Percentiles rank a stretch among this genome's conserved stretches.
phyloP scores from a whole-genome alignment of 768 basidiomycete species.

The Pulveroboletus sp. region DNA sequence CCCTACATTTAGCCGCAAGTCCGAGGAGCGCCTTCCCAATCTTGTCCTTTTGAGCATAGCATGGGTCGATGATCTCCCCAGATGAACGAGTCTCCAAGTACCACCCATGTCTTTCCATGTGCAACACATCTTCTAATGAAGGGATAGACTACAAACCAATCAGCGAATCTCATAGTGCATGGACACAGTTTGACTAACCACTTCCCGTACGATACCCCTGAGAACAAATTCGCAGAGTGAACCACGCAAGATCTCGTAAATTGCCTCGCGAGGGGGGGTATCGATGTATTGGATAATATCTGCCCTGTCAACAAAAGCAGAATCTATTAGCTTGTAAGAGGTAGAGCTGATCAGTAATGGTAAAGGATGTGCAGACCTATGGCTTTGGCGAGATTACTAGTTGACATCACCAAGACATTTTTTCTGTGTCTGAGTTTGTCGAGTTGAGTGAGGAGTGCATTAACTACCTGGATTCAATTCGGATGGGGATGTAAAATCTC shows the following conservation, averaged over 20 bases:
- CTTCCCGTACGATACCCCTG: constrained; percentile 60
- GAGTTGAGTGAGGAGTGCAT: constrained; percentile 92
- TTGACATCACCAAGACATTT: constrained; percentile 95
- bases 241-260: constrained; percentile 86
- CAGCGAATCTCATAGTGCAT: background rate
- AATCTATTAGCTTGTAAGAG: constrained; percentile 49
- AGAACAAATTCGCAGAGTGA: constrained; percentile 77
- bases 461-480: constrained; percentile 74
- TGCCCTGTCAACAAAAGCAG: constrained; percentile 93
- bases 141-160: constrained; percentile 50
- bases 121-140: constrained; percentile 47
- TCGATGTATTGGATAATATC: constrained; percentile 96
- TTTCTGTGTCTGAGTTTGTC: constrained; percentile 91
- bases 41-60: constrained; percentile 46
- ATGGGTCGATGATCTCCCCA: constrained; percentile 17
- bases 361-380: constrained; percentile 59
- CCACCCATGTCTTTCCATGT: constrained; percentile 16
- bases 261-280: constrained; percentile 82
- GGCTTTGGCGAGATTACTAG: constrained; percentile 90
- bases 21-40: constrained; percentile 55
- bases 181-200: constrained; percentile 43
- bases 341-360: background rate
- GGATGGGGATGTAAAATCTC: background rate
- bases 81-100: constrained; percentile 3
- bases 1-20: constrained; percentile 77